These are phyloP conservation scores for Hippophae tibetana DNA, from an alignment of 306 rosid species.

Conservation along the genomic window DNA sequence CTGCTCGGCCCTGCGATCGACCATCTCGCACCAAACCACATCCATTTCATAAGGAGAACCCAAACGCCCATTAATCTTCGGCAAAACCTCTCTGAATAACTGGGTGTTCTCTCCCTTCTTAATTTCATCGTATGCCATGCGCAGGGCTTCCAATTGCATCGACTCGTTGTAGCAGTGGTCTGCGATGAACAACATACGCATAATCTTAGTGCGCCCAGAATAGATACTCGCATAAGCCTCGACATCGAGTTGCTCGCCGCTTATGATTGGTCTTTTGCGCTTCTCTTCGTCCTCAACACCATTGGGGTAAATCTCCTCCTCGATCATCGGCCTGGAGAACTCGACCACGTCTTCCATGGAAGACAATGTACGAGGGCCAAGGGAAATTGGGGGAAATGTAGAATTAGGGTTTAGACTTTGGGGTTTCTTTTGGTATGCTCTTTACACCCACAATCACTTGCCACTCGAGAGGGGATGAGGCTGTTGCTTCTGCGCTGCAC, in stretches of 20 bases:
- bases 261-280: slow-evolving; percentile 55
- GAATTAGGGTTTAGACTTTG: slow-evolving; percentile 14
- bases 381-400: not conserved
- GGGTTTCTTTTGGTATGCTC: not conserved
- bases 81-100: slow-evolving; percentile 63
- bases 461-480: no score
- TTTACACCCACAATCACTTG: no score
- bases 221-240: slow-evolving; percentile 83
- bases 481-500: no score
- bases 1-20: slow-evolving; percentile 78
- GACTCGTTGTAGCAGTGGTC: slow-evolving; percentile 45
- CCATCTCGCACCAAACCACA: slow-evolving; percentile 51
- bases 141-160: slow-evolving; percentile 78
- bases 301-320: slow-evolving; percentile 80
- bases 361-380: not conserved
- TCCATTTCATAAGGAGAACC: slow-evolving; percentile 56
- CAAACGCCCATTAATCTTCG: slow-evolving; percentile 64
- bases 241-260: slow-evolving; percentile 91
- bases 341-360: slow-evolving; percentile 77
- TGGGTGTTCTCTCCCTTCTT: slow-evolving; percentile 96
- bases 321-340: slow-evolving; percentile 56
- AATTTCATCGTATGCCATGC: slow-evolving; percentile 94
- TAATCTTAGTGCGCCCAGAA: slow-evolving; percentile 76
- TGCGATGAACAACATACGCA: slow-evolving; percentile 72
- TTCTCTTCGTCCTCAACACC: slow-evolving; percentile 43